Evolutionary conservation across 306 rosid species (phyloP).

Genomic region (Quercus dentata): DNA sequence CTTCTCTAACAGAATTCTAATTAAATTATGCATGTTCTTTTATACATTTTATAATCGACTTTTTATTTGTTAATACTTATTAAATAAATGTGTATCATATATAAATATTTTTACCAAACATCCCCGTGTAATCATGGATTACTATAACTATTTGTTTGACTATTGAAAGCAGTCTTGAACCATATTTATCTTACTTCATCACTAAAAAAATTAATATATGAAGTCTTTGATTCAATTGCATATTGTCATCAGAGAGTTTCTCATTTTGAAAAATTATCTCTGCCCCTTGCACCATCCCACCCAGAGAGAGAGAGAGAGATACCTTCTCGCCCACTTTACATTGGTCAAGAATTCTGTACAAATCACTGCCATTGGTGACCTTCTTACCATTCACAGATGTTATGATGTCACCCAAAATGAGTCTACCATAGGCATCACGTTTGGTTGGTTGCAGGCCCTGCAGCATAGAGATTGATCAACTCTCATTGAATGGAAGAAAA

Average conservation of each 20-base stretch:
- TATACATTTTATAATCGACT: too few relatives aligned
- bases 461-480: slow-evolving; percentile 22
- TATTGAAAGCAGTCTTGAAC: too few relatives aligned
- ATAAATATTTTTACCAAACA: too few relatives aligned
- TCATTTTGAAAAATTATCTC: not conserved
- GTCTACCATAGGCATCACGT: slow-evolving; percentile 90
- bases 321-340: slow-evolving; percentile 97
- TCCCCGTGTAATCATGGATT: too few relatives aligned
- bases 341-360: slow-evolving; percentile 97
- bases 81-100: too few relatives aligned
- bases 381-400: slow-evolving; percentile 85
- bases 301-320: not conserved
- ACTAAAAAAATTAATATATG: not conserved
- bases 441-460: slow-evolving; percentile 90
- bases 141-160: too few relatives aligned
- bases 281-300: not conserved
- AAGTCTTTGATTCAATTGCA: not conserved
- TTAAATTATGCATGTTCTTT: too few relatives aligned
- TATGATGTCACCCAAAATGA: slow-evolving; percentile 91
- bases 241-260: not conserved
- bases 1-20: too few relatives aligned
- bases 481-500: not conserved
- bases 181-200: too few relatives aligned
- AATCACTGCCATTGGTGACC: slow-evolving; percentile 85
- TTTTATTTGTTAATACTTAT: too few relatives aligned